Evolutionary conservation across 2,329 filamentous ascomycete genomes (phyloP).

Genomic region (Helicocarpus griseus): DNA sequence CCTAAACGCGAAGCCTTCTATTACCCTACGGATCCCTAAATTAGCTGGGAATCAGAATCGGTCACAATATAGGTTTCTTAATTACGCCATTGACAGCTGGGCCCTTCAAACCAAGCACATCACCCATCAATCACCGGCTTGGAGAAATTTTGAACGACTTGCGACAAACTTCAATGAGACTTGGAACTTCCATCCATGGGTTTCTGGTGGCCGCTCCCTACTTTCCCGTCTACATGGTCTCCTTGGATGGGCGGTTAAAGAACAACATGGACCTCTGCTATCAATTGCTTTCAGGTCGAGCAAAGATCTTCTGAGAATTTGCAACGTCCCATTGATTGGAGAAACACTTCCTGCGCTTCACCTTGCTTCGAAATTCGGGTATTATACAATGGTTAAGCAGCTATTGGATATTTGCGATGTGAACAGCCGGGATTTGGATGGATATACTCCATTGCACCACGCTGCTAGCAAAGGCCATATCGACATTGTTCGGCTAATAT

Average conservation of each 20-base stretch:
- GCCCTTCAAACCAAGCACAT: background rate
- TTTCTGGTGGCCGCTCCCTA: background rate
- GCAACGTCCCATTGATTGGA: background rate
- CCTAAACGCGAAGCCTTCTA: background rate
- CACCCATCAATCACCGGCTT: background rate
- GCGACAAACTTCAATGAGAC: background rate
- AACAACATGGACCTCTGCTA: background rate
- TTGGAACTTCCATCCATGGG: slow-evolving; percentile 1
- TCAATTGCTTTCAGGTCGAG: background rate
- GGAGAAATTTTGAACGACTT: background rate
- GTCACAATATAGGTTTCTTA: background rate
- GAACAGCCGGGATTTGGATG: background rate
- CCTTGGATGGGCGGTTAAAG: background rate
- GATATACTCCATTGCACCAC: background rate
- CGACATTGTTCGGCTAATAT: background rate
- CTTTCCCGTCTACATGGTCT: background rate
- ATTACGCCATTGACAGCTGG: background rate
- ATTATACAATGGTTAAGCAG: background rate
- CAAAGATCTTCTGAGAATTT: background rate
- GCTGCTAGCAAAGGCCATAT: background rate
- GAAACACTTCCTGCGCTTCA: background rate
- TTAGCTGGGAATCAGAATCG: background rate
- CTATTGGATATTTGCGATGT: background rate
- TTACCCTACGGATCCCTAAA: background rate
- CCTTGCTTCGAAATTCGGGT: background rate